Evolutionary conservation across 2,329 filamentous ascomycete genomes (phyloP).

Genomic region (Thielaviopsis ethacetica): DNA sequence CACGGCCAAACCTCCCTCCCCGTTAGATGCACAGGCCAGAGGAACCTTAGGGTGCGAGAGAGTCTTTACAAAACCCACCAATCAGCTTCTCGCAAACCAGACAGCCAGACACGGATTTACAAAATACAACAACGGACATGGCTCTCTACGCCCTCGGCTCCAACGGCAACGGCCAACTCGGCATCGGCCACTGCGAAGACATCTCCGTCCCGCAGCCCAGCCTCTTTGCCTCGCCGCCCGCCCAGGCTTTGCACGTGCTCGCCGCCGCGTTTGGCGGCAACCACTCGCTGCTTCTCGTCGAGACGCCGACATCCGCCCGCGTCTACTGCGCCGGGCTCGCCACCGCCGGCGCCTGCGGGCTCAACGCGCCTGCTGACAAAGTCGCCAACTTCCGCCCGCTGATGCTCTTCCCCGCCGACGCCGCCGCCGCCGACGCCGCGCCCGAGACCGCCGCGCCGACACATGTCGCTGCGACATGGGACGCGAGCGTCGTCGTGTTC

Average conservation of each 20-base stretch:
- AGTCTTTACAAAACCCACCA: too few relatives aligned
- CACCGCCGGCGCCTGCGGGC: conserved; percentile 35
- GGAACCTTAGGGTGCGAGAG: not conserved
- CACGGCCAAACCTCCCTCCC: not conserved
- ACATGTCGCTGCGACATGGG: conserved; percentile 61
- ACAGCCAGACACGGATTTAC: not conserved
- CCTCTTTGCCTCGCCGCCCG: conserved; percentile 30
- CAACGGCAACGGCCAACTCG: conserved; percentile 61
- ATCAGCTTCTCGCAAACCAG: too few relatives aligned
- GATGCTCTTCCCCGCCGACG: conserved; percentile 6
- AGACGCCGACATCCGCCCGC: conserved; percentile 48
- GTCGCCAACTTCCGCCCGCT: conserved; percentile 11
- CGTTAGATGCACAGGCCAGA: not conserved
- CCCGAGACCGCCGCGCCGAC: conserved; percentile 2
- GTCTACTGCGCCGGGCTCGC: conserved; percentile 14
- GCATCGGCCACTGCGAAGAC: conserved; percentile 54
- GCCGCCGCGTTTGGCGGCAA: conserved; percentile 56
- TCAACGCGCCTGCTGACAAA: conserved; percentile 13
- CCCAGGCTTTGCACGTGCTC: conserved; percentile 17
- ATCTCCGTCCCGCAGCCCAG: conserved; percentile 49
- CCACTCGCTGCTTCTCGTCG: conserved; percentile 60
- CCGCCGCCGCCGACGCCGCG: not conserved
- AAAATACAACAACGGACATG: not conserved
- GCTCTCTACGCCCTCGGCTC: conserved; percentile 54
- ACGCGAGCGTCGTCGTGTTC: conserved; percentile 47